These are phyloP conservation scores for Corynascus novoguineensis DNA, from an alignment of 495 filamentous ascomycete species.

Conservation along the genomic window DNA sequence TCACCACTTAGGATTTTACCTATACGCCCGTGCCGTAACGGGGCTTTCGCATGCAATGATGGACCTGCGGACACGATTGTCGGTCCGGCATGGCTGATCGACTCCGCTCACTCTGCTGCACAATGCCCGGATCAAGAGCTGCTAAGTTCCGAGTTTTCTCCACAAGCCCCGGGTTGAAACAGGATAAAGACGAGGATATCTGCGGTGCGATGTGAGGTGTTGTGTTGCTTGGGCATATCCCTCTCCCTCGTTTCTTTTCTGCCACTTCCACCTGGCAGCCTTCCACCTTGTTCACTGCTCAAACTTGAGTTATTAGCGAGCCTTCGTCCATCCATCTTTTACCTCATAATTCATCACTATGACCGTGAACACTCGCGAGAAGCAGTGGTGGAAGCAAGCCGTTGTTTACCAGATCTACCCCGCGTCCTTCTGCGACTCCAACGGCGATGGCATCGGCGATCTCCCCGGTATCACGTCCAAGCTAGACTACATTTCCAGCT, in stretches of 20 bases:
- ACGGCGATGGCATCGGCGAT: slow-evolving; percentile 62
- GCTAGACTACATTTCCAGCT: slow-evolving; percentile 57
- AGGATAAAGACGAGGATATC: neutral
- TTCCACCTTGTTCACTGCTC: neutral
- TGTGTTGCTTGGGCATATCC: neutral
- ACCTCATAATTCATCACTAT: neutral
- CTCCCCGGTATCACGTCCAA: slow-evolving; percentile 62
- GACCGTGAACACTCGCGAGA: neutral
- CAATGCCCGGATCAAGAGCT: neutral
- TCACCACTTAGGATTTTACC: too few species aligned
- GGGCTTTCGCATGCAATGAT: neutral
- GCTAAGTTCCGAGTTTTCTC: neutral
- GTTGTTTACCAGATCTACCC: slow-evolving; percentile 68
- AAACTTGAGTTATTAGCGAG: neutral
- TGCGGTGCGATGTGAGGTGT: neutral
- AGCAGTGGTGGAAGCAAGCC: slow-evolving; percentile 39
- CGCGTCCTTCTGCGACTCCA: slow-evolving; percentile 61
- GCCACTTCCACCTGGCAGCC: neutral
- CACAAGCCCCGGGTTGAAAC: neutral
- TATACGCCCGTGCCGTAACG: too few species aligned
- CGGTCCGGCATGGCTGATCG: slow-evolving; percentile 1
- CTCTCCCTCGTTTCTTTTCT: neutral
- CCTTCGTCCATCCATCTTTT: neutral
- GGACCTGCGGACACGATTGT: neutral
- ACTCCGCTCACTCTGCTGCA: too few species aligned